A percentile compares a stretch with the other conserved stretches of the same genome.
Evolutionary conservation across 176 grass and related monocot genomes (phyloP).

Genomic region (Carex scoparia): DNA sequence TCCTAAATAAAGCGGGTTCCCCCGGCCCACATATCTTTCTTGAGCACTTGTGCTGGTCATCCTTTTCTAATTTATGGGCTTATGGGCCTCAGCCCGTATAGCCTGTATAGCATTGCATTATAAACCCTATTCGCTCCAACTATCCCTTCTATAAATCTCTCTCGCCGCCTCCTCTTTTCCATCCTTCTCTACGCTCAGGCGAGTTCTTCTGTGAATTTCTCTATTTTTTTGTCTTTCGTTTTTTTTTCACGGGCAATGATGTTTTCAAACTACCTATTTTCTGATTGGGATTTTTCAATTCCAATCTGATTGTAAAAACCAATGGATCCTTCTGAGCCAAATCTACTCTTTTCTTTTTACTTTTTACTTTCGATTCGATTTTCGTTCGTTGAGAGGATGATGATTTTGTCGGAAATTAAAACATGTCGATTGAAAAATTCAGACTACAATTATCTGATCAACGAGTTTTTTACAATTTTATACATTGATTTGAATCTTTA

Average conservation of each 20-base stretch:
- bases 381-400: constrained; percentile 69
- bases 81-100: no score
- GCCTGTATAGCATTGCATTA: no score
- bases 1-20: no score
- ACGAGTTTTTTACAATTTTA: neutral
- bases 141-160: no score
- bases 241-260: constrained; percentile 1
- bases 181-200: no score
- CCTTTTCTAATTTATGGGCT: no score
- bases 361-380: neutral
- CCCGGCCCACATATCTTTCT: no score
- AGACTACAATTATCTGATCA: constrained; percentile 99
- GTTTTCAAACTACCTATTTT: constrained; percentile 27
- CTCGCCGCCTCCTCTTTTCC: no score
- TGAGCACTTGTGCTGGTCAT: no score
- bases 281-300: constrained; percentile 17
- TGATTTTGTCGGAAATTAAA: constrained; percentile 43
- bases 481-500: neutral
- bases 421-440: constrained; percentile 55
- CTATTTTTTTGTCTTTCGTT: no score
- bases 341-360: neutral
- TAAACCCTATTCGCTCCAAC: no score
- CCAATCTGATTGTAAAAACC: constrained; percentile 58
- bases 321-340: constrained; percentile 99
- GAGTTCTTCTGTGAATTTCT: no score